phyloP scores from a whole-genome alignment of 805 yeast species.

The Zygoascus flipseniorum region DNA sequence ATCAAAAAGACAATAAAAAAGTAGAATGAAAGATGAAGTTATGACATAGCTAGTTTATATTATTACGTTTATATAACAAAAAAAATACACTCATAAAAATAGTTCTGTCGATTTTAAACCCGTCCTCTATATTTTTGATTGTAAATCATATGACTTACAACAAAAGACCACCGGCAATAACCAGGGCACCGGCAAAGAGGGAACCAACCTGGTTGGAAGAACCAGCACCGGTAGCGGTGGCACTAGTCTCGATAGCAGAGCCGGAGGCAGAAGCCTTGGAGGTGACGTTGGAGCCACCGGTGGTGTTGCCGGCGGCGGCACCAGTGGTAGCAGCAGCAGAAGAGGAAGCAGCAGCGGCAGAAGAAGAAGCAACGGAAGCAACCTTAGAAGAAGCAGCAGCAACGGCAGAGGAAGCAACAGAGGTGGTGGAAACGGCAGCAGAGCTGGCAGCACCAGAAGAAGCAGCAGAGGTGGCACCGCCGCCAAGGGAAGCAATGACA shows the following conservation, averaged over 20 bases:
- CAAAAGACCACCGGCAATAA: not conserved
- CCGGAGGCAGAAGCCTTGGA: not conserved
- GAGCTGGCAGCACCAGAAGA: not conserved
- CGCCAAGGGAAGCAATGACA: not conserved
- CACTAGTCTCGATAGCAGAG: not conserved
- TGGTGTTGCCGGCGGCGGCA: not conserved
- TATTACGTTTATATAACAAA: not conserved
- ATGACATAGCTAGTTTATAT: not conserved
- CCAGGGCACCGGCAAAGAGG: not conserved
- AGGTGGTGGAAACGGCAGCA: slow-evolving; percentile 13
- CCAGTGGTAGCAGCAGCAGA: not conserved
- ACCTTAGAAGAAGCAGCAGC: slow-evolving; percentile 24
- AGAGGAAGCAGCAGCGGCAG: not conserved
- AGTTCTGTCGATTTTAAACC: not conserved
- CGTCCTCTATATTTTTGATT: not conserved
- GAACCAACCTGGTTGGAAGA: not conserved
- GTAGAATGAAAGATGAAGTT: no score
- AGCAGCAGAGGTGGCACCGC: not conserved
- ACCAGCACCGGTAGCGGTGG: not conserved
- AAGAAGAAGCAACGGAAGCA: not conserved
- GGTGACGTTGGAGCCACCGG: not conserved
- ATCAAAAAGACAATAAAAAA: no score
- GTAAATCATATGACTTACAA: not conserved
- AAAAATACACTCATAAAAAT: not conserved
- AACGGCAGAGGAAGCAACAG: slow-evolving; percentile 35